phyloP scores from a whole-genome alignment of 2,329 filamentous ascomycete genomes.

The Fusarium sambucinum region DNA sequence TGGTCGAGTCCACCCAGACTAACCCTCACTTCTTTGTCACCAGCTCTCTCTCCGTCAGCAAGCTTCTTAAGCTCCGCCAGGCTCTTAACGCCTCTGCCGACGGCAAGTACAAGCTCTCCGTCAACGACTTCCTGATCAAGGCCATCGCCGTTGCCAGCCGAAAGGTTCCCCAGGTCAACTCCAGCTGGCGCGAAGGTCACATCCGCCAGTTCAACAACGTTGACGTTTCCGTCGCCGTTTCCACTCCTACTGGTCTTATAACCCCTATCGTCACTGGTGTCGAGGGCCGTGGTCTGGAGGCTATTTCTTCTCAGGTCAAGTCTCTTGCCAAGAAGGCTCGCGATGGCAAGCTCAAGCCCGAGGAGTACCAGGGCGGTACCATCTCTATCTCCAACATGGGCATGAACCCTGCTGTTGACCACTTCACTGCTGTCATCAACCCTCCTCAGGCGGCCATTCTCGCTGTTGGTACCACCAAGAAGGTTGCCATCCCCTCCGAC shows the following conservation, averaged over 20 bases:
- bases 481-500: slow-evolving; percentile 91
- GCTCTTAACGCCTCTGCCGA: slow-evolving; percentile 90
- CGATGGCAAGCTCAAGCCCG: slow-evolving; percentile 98
- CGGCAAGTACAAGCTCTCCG: slow-evolving; percentile 98
- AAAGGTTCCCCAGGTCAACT: slow-evolving; percentile 97
- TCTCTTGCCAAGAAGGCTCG: slow-evolving; percentile 96
- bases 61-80: slow-evolving; percentile 95
- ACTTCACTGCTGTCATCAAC: slow-evolving; percentile 99
- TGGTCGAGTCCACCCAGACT: slow-evolving; percentile 87
- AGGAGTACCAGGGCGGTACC: slow-evolving; percentile 98
- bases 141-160: slow-evolving; percentile 87
- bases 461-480: slow-evolving; percentile 93
- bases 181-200: slow-evolving; percentile 88
- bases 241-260: slow-evolving; percentile 93
- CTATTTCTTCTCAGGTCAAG: slow-evolving; percentile 91
- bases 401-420: slow-evolving; percentile 96
- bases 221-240: slow-evolving; percentile 95
- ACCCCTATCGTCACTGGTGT: slow-evolving; percentile 96
- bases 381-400: slow-evolving; percentile 99
- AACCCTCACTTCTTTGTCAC: slow-evolving; percentile 99
- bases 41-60: slow-evolving; percentile 88
- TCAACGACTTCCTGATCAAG: slow-evolving; percentile 99
- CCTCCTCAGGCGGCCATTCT: slow-evolving; percentile 96
- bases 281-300: slow-evolving; percentile 85
- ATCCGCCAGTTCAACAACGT: slow-evolving; percentile 95